phyloP scores from a whole-genome alignment of 2,329 filamentous ascomycete species.

The Seiridium cupressi region DNA sequence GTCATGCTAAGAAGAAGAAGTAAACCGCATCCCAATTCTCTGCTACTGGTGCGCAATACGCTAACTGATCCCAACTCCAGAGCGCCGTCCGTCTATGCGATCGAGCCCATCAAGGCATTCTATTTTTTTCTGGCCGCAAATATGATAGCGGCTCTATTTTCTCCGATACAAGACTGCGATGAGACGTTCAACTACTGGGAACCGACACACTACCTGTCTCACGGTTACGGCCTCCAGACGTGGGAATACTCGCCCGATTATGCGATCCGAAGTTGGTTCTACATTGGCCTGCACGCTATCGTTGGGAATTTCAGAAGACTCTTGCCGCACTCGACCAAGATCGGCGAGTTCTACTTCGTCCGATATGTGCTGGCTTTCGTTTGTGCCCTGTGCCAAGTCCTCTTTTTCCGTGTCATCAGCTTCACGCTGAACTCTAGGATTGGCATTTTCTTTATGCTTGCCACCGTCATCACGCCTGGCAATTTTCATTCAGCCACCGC shows the following conservation, averaged over 20 bases:
- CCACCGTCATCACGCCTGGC: conserved; percentile 76
- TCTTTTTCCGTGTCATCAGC: conserved; percentile 76
- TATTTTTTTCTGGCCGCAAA: conserved; percentile 76
- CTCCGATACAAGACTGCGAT: conserved; percentile 96
- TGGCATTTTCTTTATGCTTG: conserved; percentile 78
- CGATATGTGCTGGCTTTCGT: conserved; percentile 70
- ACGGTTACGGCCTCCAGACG: conserved; percentile 91
- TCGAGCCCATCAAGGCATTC: conserved; percentile 75
- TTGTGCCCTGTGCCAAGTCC: conserved; percentile 80
- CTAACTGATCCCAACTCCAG: conserved; percentile 23
- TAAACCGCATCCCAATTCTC: neutral
- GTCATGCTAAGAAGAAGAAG: conserved; percentile 30
- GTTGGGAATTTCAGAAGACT: conserved; percentile 66
- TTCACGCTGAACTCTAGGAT: conserved; percentile 77
- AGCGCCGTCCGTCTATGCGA: conserved; percentile 54
- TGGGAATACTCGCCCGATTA: conserved; percentile 98
- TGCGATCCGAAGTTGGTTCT: conserved; percentile 93
- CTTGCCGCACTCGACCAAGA: conserved; percentile 60
- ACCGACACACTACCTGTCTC: conserved; percentile 87
- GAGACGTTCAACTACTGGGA: conserved; percentile 99
- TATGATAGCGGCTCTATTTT: conserved; percentile 72
- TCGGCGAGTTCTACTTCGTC: conserved; percentile 83
- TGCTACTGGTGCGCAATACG: neutral
- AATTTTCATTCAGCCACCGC: conserved; percentile 90
- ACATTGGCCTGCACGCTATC: conserved; percentile 75